A percentile compares a stretch with the other conserved stretches of the same genome.
Conservation (phyloP, 1,284 basidiomycete genomes). For the Flammula alnicola region DNA sequence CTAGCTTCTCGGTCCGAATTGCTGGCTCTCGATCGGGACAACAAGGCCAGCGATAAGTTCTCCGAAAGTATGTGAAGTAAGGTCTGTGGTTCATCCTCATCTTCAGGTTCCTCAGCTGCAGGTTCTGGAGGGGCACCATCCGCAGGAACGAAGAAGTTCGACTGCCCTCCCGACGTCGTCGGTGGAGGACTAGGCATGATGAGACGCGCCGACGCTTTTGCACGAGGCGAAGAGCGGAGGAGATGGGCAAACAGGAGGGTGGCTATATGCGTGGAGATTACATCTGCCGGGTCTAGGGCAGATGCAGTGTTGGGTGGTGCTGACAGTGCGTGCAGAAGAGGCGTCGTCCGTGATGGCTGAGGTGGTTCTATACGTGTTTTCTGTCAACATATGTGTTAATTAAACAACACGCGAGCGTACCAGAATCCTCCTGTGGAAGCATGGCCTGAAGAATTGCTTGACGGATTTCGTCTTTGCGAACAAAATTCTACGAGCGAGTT, state of each 20-base stretch:
- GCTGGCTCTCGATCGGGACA: constrained; percentile 71
- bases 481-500: constrained; percentile 61
- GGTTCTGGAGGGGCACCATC: constrained; percentile 52
- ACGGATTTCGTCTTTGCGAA: constrained; percentile 68
- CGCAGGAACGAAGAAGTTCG: constrained; percentile 76
- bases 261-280: constrained; percentile 70
- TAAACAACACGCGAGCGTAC: constrained; percentile 17
- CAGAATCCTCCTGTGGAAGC: constrained; percentile 57
- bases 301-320: constrained; percentile 54
- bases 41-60: constrained; percentile 70
- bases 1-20: constrained; percentile 66
- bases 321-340: constrained; percentile 67
- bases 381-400: background rate
- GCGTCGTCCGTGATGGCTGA: constrained; percentile 54
- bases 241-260: constrained; percentile 74
- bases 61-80: constrained; percentile 75
- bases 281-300: constrained; percentile 53
- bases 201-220: constrained; percentile 78
- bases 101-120: constrained; percentile 42
- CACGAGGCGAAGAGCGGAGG: constrained; percentile 66
- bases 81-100: constrained; percentile 69
- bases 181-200: constrained; percentile 57
- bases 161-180: constrained; percentile 31
- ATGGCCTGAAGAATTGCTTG: constrained; percentile 70
- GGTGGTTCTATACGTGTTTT: constrained; percentile 35